Evolutionary conservation across 371 early-diverging fungal genomes (phyloP).

Genomic region (Fennellomyces sp.): DNA sequence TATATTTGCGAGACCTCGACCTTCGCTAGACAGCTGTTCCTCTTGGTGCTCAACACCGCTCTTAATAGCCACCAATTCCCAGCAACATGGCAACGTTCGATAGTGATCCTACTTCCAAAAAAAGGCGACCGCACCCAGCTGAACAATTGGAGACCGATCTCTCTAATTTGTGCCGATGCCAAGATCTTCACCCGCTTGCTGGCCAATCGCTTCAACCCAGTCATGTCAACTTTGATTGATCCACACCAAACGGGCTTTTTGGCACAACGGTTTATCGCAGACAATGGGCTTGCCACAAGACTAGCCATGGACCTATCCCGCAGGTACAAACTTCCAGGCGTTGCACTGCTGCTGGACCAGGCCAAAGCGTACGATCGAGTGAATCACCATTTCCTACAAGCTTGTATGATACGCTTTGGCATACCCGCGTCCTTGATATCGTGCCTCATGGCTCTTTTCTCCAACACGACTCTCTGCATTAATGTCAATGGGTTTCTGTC

Average conservation of each 20-base stretch:
- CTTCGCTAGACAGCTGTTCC: too few species aligned
- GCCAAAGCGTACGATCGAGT: constrained; percentile 14
- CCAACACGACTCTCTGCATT: constrained; percentile 11
- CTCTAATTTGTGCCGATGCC: constrained; percentile 29
- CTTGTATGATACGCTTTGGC: not conserved
- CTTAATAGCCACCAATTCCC: too few species aligned
- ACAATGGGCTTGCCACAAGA: constrained; percentile 7
- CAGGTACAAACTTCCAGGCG: not conserved
- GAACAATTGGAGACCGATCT: constrained; percentile 30
- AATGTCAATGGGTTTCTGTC: constrained; percentile 23
- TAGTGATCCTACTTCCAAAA: constrained; percentile 14
- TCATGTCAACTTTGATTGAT: not conserved
- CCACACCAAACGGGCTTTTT: constrained; percentile 14
- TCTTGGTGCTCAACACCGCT: too few species aligned
- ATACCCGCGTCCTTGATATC: not conserved
- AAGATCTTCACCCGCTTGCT: constrained; percentile 27
- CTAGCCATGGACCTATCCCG: not conserved
- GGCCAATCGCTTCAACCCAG: not conserved
- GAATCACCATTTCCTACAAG: constrained; percentile 10
- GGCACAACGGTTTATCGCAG: constrained; percentile 4
- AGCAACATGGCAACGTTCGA: not conserved
- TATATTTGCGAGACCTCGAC: too few species aligned
- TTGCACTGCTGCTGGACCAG: constrained; percentile 21
- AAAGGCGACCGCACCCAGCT: constrained; percentile 23
- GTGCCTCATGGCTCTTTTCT: constrained; percentile 17